Evolutionary conservation across 2,329 filamentous ascomycete genomes (phyloP), one percentile per base, ranked within the genome.

Genomic region (Monosporascus sp.): DNA sequence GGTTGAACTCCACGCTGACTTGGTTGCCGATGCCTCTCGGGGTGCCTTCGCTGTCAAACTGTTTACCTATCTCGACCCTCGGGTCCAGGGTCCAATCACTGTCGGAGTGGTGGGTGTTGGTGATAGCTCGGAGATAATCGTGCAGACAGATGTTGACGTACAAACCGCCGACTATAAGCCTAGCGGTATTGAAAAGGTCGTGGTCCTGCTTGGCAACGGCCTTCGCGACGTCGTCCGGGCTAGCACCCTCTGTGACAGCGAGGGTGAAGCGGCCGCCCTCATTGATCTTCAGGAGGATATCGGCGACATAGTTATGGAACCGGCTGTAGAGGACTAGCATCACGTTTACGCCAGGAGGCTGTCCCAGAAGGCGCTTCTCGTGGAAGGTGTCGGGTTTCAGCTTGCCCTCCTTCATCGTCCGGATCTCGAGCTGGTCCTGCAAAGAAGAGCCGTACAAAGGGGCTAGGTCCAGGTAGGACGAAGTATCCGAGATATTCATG

Each of bases 381-480:
- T 82, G 79, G 64, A 89, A 89, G 56, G 81, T 85, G 62, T 90
- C 87, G 0, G 84, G 82, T 69, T 89, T 88, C 55, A 90, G 72
- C 60, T 81, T 83, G n/a, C 87, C 87, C 54, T 85, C 79, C 48
- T 80, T 77, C 67, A 81, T 79, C 1, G 83, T 85, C 24, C 86
- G 77, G 62, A 89, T 80, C 57, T 74, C 67, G 48, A 84, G 72
- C 62, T 89, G 86, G 57, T 88, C 82, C 25, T 75, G 71, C 61
- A 82, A 76, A 44, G 81, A 83, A 49, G 80, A 86, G 3, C 88
- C 88, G 59, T 91, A 91, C 3, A 91, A 72, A 0, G 88, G 88
- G 0, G 85, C 78, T 1, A 92, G 74, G 62, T 91, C 88, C 24
- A 91, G 78, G 57, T 91, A 91, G 0, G 87, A 90, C 0, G 86